Conservation (phyloP, 495 filamentous ascomycete species). For the Aspergillus indologenus region DNA sequence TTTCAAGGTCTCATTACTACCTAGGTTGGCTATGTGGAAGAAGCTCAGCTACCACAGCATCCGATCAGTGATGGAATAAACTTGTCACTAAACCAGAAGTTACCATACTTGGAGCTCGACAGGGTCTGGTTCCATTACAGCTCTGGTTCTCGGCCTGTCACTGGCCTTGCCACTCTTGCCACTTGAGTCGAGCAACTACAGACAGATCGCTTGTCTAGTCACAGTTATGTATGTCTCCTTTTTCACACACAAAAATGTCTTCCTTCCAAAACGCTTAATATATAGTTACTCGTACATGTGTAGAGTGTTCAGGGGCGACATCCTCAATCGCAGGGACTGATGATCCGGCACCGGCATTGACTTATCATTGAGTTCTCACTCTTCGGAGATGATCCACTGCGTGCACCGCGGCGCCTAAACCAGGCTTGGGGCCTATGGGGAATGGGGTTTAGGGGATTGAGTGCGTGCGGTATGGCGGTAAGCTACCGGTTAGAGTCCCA, state of each 20-base stretch:
- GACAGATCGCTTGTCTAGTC: too few species aligned
- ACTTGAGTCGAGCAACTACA: background rate
- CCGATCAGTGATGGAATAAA: slow-evolving; percentile 8
- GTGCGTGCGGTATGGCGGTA: background rate
- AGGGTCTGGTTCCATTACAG: slow-evolving; percentile 13
- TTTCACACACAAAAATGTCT: too few species aligned
- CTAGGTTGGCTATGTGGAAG: too few species aligned
- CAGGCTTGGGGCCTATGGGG: background rate
- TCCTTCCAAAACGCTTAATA: background rate
- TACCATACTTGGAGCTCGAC: slow-evolving; percentile 18
- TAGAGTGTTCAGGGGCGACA: background rate
- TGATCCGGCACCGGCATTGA: background rate
- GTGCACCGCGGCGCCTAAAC: background rate
- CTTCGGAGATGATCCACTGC: background rate
- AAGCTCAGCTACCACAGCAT: background rate
- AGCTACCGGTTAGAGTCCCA: background rate
- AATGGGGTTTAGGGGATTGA: background rate
- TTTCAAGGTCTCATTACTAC: too few species aligned
- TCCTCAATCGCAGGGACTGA: background rate
- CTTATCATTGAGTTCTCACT: background rate
- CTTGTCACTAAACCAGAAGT: slow-evolving; percentile 16
- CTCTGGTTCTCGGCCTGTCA: slow-evolving; percentile 15
- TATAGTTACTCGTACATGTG: too few species aligned
- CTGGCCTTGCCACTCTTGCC: background rate
- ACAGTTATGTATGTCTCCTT: too few species aligned